Conservation (phyloP, 2,329 filamentous ascomycete species). For the Aureobasidium sp. region DNA sequence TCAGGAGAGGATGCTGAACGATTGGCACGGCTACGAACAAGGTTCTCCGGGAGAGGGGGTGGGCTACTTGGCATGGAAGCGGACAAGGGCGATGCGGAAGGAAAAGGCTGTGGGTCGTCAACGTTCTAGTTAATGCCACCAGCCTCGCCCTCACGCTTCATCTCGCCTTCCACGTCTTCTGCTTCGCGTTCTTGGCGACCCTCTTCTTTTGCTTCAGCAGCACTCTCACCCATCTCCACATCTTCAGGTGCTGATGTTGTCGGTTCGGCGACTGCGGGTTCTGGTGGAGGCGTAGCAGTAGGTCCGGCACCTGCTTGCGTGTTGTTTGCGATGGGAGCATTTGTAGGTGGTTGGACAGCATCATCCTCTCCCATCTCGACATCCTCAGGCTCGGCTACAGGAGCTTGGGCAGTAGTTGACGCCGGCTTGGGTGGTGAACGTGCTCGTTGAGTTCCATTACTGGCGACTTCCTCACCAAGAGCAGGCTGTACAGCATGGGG, state of each 20-base stretch:
- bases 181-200: conserved; percentile 23
- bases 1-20: not conserved
- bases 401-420: not conserved
- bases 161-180: conserved; percentile 24
- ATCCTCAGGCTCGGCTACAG: conserved; percentile 13
- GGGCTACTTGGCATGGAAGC: not conserved
- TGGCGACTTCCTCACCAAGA: conserved; percentile 10
- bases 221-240: conserved; percentile 12
- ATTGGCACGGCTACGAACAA: not conserved
- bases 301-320: not conserved
- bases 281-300: not conserved
- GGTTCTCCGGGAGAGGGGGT: not conserved
- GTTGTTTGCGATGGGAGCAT: conserved; percentile 2
- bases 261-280: not conserved
- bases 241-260: conserved; percentile 2
- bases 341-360: not conserved
- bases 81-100: not conserved
- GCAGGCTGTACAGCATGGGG: conserved; percentile 3
- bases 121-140: conserved; percentile 1
- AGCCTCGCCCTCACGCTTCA: conserved; percentile 13
- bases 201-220: conserved; percentile 20
- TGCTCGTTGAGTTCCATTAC: conserved; percentile 7
- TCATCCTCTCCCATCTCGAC: conserved; percentile 21
- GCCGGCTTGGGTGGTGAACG: not conserved
- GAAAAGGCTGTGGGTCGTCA: not conserved